These are phyloP conservation scores for Tulasnella sp. DNA, from an alignment of 768 basidiomycete species.

Conservation along the genomic window DNA sequence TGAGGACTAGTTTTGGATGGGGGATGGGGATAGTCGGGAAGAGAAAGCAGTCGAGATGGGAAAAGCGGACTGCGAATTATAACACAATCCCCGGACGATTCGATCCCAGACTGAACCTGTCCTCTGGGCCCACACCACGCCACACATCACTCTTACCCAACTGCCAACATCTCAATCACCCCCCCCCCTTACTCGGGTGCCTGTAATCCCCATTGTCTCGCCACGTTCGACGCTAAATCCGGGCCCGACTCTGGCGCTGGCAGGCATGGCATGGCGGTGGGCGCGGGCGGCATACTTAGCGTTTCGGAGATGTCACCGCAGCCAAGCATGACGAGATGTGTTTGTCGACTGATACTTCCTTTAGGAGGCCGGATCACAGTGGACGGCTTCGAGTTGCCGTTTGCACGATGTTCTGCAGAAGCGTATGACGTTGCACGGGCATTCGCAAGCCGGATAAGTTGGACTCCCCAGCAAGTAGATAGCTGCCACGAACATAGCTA, in stretches of 20 bases:
- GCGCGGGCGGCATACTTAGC: not conserved
- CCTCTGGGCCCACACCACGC: not conserved
- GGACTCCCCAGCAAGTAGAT: not conserved
- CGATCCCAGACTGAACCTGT: not conserved
- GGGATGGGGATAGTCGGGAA: not conserved
- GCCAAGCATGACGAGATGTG: not conserved
- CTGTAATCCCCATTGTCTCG: not conserved
- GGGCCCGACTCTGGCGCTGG: not conserved
- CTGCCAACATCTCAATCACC: not conserved
- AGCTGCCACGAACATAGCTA: not conserved
- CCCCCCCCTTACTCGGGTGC: not conserved
- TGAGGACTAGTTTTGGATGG: not conserved
- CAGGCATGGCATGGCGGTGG: not conserved
- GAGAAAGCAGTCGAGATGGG: not conserved
- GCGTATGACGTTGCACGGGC: not conserved
- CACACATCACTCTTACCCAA: not conserved
- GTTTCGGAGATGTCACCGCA: not conserved
- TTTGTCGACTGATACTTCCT: not conserved
- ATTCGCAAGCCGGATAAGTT: not conserved
- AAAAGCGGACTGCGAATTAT: not conserved
- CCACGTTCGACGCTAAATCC: not conserved
- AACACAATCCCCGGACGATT: not conserved
- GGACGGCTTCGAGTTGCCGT: not conserved
- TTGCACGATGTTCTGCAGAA: not conserved
- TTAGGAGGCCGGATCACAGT: not conserved